Conservation (phyloP, 495 filamentous ascomycete species). For the Annulohypoxylon stygium region DNA sequence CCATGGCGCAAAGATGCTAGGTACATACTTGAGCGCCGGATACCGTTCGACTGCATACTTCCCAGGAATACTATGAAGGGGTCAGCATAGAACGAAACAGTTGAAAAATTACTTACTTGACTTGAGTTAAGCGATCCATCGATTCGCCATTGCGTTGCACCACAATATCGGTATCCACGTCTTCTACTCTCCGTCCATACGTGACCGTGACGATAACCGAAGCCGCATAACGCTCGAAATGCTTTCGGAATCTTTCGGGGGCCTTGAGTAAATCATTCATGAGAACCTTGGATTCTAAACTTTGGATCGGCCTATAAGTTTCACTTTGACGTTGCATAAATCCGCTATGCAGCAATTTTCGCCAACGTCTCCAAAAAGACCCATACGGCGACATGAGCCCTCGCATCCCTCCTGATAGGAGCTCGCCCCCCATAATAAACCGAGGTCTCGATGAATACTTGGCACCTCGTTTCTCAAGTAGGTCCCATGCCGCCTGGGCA, state of each 20-base stretch:
- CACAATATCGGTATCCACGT: slow-evolving; percentile 65
- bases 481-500: slow-evolving; percentile 68
- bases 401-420: slow-evolving; percentile 61
- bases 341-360: slow-evolving; percentile 67
- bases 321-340: slow-evolving; percentile 68
- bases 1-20: slow-evolving; percentile 68
- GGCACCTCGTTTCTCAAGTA: slow-evolving; percentile 65
- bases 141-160: slow-evolving; percentile 64
- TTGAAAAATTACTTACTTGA: slow-evolving; percentile 57
- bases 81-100: slow-evolving; percentile 8
- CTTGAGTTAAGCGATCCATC: slow-evolving; percentile 69
- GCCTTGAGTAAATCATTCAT: slow-evolving; percentile 60
- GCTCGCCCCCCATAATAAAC: slow-evolving; percentile 66
- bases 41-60: slow-evolving; percentile 70
- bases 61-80: slow-evolving; percentile 62
- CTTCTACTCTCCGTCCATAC: slow-evolving; percentile 69
- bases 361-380: slow-evolving; percentile 66
- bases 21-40: slow-evolving; percentile 66
- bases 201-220: slow-evolving; percentile 70
- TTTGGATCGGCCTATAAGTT: slow-evolving; percentile 68
- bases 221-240: slow-evolving; percentile 68
- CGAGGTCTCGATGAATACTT: slow-evolving; percentile 64
- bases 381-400: slow-evolving; percentile 66
- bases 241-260: slow-evolving; percentile 51
- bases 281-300: slow-evolving; percentile 64